Conservation (phyloP, 75 land plant species). For the Isoetes taiwanensis region DNA sequence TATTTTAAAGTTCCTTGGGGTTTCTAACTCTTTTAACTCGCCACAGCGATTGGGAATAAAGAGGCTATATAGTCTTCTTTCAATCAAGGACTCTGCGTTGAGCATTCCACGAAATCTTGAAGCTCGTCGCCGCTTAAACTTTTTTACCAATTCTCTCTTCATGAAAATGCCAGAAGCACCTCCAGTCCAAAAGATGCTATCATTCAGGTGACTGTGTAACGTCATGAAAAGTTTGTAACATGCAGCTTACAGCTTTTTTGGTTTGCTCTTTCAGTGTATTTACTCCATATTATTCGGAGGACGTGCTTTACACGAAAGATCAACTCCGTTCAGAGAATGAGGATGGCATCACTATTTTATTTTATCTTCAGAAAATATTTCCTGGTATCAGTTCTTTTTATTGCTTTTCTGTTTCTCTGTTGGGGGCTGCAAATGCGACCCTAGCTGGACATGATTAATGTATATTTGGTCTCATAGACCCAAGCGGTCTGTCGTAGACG, state of each 20-base stretch:
- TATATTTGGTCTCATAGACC: too few relatives aligned
- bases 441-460: too few relatives aligned
- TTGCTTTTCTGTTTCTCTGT: not conserved
- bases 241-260: not conserved
- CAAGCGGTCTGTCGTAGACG: too few relatives aligned
- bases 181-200: constrained; percentile 73
- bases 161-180: constrained; percentile 74
- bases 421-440: too few relatives aligned
- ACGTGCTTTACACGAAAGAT: constrained; percentile 60
- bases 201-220: constrained; percentile 63
- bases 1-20: too few relatives aligned
- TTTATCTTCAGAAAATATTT: constrained; percentile 91
- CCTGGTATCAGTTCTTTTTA: constrained; percentile 42
- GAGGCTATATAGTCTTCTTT: constrained; percentile 57
- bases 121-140: constrained; percentile 78
- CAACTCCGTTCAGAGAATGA: constrained; percentile 64
- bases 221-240: not conserved
- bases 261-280: constrained; percentile 84
- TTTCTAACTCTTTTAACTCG: too few relatives aligned
- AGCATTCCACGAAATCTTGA: constrained; percentile 80
- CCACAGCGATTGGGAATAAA: constrained; percentile 46
- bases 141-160: constrained; percentile 87
- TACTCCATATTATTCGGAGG: constrained; percentile 90
- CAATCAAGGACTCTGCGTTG: constrained; percentile 81
- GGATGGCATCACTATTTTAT: constrained; percentile 81